Conservation (phyloP, 2,329 filamentous ascomycete genomes). For the Aspergillus alliaceus region DNA sequence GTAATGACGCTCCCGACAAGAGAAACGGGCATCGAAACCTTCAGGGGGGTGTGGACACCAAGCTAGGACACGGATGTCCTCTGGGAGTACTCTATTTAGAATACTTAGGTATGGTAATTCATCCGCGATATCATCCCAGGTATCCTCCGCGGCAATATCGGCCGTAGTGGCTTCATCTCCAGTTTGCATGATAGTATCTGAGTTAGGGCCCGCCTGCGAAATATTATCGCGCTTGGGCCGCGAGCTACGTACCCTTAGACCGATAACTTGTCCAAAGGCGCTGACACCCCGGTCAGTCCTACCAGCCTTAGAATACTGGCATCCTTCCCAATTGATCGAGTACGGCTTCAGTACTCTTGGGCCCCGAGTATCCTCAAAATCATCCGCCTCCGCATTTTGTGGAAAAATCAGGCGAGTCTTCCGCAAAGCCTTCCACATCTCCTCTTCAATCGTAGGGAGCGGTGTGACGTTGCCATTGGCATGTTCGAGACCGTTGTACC, state of each 20-base stretch:
- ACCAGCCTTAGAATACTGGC: constrained; percentile 93
- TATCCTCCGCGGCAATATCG: constrained; percentile 37
- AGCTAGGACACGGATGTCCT: constrained; percentile 85
- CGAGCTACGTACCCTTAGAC: constrained; percentile 77
- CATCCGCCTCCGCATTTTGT: constrained; percentile 43
- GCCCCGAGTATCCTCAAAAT: constrained; percentile 36
- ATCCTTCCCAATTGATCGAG: constrained; percentile 73
- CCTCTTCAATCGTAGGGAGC: constrained; percentile 84
- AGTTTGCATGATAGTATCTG: constrained; percentile 14
- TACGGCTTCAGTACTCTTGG: constrained; percentile 42
- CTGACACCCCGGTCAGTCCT: constrained; percentile 91
- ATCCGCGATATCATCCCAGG: constrained; percentile 69
- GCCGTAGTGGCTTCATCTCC: constrained; percentile 17
- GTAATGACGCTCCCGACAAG: constrained; percentile 86
- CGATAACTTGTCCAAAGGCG: constrained; percentile 94
- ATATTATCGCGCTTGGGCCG: constrained; percentile 52
- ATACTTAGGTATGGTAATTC: constrained; percentile 82
- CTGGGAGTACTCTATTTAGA: constrained; percentile 82
- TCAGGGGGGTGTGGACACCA: constrained; percentile 84
- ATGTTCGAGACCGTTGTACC: constrained; percentile 92
- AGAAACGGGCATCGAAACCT: constrained; percentile 87
- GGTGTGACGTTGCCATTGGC: constrained; percentile 68
- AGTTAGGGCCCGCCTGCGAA: constrained; percentile 2
- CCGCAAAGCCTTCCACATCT: constrained; percentile 85
- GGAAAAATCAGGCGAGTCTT: constrained; percentile 81